phyloP scores from a whole-genome alignment of 2,329 filamentous ascomycete genomes.

The Cercospora canescens region DNA sequence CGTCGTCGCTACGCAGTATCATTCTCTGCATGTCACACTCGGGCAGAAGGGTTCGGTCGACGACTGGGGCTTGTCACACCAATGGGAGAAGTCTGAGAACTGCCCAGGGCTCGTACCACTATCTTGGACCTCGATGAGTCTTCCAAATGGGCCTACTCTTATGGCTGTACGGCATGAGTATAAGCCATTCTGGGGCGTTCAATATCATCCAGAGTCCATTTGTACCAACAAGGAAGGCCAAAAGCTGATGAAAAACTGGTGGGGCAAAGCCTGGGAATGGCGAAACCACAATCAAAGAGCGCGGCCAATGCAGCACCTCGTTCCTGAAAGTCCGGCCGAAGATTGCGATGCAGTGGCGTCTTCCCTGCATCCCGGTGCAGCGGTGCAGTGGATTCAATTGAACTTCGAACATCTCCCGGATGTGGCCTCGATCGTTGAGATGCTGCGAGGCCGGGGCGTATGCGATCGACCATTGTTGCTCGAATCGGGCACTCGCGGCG shows the following conservation, averaged over 20 bases:
- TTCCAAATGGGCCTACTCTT: slow-evolving; percentile 59
- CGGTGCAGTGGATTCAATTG: neutral
- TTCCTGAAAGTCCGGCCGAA: neutral
- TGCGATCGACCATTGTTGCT: slow-evolving; percentile 44
- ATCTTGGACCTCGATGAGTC: slow-evolving; percentile 50
- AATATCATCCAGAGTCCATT: slow-evolving; percentile 88
- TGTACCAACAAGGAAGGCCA: slow-evolving; percentile 72
- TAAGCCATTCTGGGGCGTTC: slow-evolving; percentile 81
- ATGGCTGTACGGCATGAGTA: slow-evolving; percentile 71
- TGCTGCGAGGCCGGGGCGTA: slow-evolving; percentile 33
- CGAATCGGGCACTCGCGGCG: slow-evolving; percentile 49
- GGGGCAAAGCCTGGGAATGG: slow-evolving; percentile 54
- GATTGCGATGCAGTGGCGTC: neutral
- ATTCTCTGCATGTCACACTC: slow-evolving; percentile 58
- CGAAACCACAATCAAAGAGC: slow-evolving; percentile 1
- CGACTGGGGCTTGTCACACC: slow-evolving; percentile 33
- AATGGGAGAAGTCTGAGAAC: slow-evolving; percentile 41
- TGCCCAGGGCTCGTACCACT: slow-evolving; percentile 45
- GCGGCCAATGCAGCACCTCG: neutral
- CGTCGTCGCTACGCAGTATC: slow-evolving; percentile 75
- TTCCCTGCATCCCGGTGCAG: neutral
- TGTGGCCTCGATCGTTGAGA: slow-evolving; percentile 39
- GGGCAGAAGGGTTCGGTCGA: slow-evolving; percentile 32
- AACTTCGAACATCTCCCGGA: slow-evolving; percentile 20
- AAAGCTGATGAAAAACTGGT: slow-evolving; percentile 73